Conservation (phyloP, 768 basidiomycete species). For the Suillus fuscotomentosus region DNA sequence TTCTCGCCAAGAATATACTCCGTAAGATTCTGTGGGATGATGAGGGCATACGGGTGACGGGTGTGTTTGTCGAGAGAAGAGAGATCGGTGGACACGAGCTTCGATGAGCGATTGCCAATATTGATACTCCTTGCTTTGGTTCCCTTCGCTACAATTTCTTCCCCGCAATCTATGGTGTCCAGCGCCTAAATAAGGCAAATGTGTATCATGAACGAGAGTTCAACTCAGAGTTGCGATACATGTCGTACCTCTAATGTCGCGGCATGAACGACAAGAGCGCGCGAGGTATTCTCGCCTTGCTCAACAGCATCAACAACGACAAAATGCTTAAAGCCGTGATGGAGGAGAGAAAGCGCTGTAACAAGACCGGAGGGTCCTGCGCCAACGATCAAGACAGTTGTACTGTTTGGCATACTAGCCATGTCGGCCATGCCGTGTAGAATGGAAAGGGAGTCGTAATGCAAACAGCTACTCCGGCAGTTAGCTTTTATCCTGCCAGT, state of each 20-base stretch:
- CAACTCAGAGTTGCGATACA: not conserved
- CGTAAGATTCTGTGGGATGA: slow-evolving; percentile 44
- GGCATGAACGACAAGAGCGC: slow-evolving; percentile 48
- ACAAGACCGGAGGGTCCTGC: slow-evolving; percentile 45
- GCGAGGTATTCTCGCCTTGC: slow-evolving; percentile 37
- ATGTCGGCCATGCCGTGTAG: not conserved
- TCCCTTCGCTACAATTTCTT: slow-evolving; percentile 37
- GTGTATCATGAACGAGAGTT: slow-evolving; percentile 24
- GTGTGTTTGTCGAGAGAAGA: slow-evolving; percentile 38
- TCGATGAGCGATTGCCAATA: slow-evolving; percentile 29
- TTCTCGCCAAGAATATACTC: slow-evolving; percentile 40
- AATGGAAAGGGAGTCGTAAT: not conserved
- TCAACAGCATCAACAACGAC: slow-evolving; percentile 40
- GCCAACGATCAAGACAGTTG: slow-evolving; percentile 45
- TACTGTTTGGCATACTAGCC: slow-evolving; percentile 11
- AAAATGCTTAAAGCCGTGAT: slow-evolving; percentile 40
- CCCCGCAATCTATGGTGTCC: slow-evolving; percentile 42
- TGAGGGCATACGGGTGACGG: slow-evolving; percentile 40
- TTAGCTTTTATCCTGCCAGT: not conserved
- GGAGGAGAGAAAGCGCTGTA: slow-evolving; percentile 41
- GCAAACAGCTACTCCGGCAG: not conserved
- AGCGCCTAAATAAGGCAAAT: slow-evolving; percentile 37
- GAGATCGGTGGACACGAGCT: slow-evolving; percentile 32
- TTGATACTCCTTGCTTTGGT: slow-evolving; percentile 27
- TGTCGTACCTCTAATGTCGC: slow-evolving; percentile 48